Percentiles rank a stretch among this genome's conserved stretches.
Evolutionary conservation across 139 green algal species (phyloP).

Genomic region (Picochlorum sp.): DNA sequence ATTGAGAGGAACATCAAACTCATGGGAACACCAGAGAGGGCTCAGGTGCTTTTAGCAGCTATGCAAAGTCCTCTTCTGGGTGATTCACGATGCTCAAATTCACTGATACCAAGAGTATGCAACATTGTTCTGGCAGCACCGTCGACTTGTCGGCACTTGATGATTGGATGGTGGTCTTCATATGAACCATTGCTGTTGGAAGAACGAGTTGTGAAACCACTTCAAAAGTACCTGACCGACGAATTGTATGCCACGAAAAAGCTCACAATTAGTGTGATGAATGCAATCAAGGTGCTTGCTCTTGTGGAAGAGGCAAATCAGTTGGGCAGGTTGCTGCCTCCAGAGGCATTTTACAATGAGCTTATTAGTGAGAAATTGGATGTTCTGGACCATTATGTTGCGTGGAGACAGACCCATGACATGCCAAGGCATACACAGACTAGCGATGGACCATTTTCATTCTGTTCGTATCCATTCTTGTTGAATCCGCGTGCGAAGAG

Average conservation of each 20-base stretch:
- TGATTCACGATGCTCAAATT: slow-evolving; percentile 48
- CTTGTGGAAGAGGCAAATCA: slow-evolving; percentile 75
- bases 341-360: slow-evolving; percentile 86
- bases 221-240: slow-evolving; percentile 63
- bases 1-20: slow-evolving; percentile 56
- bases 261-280: slow-evolving; percentile 79
- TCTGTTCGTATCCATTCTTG: slow-evolving; percentile 88
- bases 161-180: slow-evolving; percentile 79
- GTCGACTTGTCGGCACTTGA: slow-evolving; percentile 46
- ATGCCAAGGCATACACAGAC: slow-evolving; percentile 30
- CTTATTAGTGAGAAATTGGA: slow-evolving; percentile 88
- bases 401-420: slow-evolving; percentile 72
- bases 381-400: slow-evolving; percentile 83
- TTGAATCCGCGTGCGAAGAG: slow-evolving; percentile 78
- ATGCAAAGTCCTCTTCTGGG: slow-evolving; percentile 66
- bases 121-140: slow-evolving; percentile 56
- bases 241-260: slow-evolving; percentile 83
- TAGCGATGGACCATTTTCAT: slow-evolving; percentile 74
- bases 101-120: slow-evolving; percentile 68
- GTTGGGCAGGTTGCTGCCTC: slow-evolving; percentile 54
- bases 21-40: slow-evolving; percentile 55
- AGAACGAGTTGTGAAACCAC: slow-evolving; percentile 50
- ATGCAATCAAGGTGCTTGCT: slow-evolving; percentile 77
- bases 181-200: slow-evolving; percentile 65
- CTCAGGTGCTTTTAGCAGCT: slow-evolving; percentile 73